Percentiles rank a stretch among this genome's conserved stretches.
These are phyloP conservation scores for Diospyros kaki DNA, from an alignment of 148 eudicot species.

Conservation along the genomic window DNA sequence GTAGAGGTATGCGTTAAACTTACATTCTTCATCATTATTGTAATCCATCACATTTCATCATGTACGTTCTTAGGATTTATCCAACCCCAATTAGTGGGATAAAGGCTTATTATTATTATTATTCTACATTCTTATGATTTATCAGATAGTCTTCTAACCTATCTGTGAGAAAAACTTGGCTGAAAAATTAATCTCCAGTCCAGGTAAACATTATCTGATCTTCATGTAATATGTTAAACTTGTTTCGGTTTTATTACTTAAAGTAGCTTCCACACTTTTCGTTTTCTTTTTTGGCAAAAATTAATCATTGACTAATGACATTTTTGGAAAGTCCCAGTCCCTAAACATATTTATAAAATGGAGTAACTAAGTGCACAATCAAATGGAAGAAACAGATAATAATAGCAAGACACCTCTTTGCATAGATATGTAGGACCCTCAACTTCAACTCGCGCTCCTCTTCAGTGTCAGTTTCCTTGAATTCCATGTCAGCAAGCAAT, in stretches of 20 bases:
- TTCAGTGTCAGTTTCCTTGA: slow-evolving; percentile 53
- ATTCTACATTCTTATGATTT: not conserved
- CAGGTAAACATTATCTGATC: not conserved
- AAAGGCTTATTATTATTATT: too few relatives aligned
- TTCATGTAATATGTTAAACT: not conserved
- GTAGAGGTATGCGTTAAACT: not conserved
- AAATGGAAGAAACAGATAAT: not conserved
- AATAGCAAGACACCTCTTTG: slow-evolving; percentile 26
- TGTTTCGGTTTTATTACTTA: not conserved
- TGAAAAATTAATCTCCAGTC: not conserved
- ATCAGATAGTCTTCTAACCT: not conserved
- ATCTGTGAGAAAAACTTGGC: too few relatives aligned
- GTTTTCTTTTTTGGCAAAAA: not conserved
- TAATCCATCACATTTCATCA: too few relatives aligned
- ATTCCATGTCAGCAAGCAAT: slow-evolving; percentile 53
- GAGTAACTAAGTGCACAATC: not conserved
- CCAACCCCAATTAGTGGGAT: too few relatives aligned
- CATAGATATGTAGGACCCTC: slow-evolving; percentile 38
- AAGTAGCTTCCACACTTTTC: not conserved
- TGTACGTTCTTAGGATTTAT: too few relatives aligned
- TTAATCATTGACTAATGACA: too few relatives aligned
- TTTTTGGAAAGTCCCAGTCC: not conserved
- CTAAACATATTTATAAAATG: not conserved
- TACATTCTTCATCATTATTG: too few relatives aligned
- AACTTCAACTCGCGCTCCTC: slow-evolving; percentile 43